Conservation (phyloP, 2,329 filamentous ascomycete genomes). For the Coniochaeta sp. region DNA sequence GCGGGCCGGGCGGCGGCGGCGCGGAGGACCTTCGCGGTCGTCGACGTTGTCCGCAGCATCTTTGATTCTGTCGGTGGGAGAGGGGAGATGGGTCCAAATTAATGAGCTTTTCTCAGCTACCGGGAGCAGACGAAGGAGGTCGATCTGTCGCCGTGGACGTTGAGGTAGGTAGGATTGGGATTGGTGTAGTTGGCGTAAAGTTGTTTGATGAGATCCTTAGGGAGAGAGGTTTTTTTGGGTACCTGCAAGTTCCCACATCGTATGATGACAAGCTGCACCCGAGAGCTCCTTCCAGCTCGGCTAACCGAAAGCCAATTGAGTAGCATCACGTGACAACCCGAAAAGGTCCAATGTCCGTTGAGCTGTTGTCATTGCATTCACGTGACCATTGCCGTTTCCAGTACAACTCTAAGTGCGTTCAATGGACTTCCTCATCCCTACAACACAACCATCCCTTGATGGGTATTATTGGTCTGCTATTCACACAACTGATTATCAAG, state of each 20-base stretch:
- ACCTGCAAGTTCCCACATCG: background rate
- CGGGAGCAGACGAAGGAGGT: background rate
- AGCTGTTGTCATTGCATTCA: conserved; percentile 55
- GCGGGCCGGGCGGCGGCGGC: conserved; percentile 32
- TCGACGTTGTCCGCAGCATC: conserved; percentile 46
- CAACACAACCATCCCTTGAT: too few species aligned
- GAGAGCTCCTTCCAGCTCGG: conserved; percentile 1
- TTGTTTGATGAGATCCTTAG: background rate
- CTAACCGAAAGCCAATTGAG: background rate
- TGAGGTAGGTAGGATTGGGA: background rate
- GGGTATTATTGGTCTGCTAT: too few species aligned
- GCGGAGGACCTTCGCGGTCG: conserved; percentile 41
- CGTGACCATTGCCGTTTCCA: too few species aligned
- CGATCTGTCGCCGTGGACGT: background rate
- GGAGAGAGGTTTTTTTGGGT: conserved; percentile 2
- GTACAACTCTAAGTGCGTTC: too few species aligned
- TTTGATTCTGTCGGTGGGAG: conserved; percentile 15
- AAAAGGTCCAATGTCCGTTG: background rate
- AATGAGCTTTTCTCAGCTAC: conserved; percentile 2
- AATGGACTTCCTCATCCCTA: too few species aligned
- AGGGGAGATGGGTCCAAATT: conserved; percentile 19
- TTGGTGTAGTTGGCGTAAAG: background rate
- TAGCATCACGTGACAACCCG: background rate
- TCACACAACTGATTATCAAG: too few species aligned
- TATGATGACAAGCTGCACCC: background rate